Base-by-base conservation (phyloP, 2,329 filamentous ascomycete species). In the Neonectria sp. region DNA sequence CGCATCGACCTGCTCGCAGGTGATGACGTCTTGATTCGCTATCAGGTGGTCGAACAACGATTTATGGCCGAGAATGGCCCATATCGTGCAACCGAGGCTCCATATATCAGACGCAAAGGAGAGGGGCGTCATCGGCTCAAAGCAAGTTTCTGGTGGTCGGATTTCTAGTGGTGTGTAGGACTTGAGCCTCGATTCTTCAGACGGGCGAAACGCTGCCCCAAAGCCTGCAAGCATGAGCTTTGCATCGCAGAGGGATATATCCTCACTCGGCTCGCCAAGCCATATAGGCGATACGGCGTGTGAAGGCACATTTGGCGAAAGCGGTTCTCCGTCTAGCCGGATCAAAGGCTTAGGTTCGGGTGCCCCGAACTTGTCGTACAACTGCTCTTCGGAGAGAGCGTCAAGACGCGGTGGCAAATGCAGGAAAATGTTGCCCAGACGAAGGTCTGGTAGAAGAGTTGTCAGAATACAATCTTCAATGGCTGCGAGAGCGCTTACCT, bases 31-130 rank as follows among this genome's bases (percentile, higher is more conserved):
- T 31, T 60, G 60, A 1, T 51, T n/a, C 1, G 35, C 13, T 2
- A 71, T 12, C 9, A 59, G 48, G 3, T 46, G 61, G 21, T 70
- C 67, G 11, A 73, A 58, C 17, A 73, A 57, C 2, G 64, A 55
- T 21, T 57, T 61, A 27, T 65, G 64, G 6, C 69, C 78, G 9
- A 84, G 66, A 24, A 83, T 76, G 15, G 65, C 61, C 77, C 77
- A 83, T 49, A 83, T 80, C 0, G 76, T 63, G 60, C 75, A 80
- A 0, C 73, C 79, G 12, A 84, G 78, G 8, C 75, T 79, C 82
- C 81, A 84, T n/a, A 83, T 81, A 46, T 83, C 81, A 0, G 79
- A 78, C 25, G 76, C 24, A 45, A 76, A 81, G 2, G 78, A 77
- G 5, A 82, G 71, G 13, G 79, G 75, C 12, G 62, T 73, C 11